A percentile compares a stretch with the other conserved stretches of the same genome.
Conservation (phyloP, 1,284 basidiomycete species). For the Boletellus deceptivus region DNA sequence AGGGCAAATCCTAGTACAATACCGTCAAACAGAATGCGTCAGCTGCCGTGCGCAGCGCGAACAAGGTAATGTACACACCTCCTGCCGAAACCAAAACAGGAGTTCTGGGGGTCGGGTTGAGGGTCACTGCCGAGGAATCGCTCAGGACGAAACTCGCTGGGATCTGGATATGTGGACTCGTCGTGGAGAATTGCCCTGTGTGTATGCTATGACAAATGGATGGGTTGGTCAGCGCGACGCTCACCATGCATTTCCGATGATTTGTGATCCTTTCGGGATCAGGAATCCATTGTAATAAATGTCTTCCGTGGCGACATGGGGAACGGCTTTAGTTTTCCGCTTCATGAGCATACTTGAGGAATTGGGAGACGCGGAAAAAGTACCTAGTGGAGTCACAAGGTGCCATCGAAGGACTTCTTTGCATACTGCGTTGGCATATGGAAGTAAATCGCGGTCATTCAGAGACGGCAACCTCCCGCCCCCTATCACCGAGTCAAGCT, state of each 20-base stretch:
- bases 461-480: conserved; percentile 17
- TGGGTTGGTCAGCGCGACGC: not conserved
- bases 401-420: conserved; percentile 29
- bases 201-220: no score
- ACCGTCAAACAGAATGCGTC: not conserved
- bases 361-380: not conserved
- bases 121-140: conserved; percentile 17
- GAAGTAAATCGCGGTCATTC: conserved; percentile 18
- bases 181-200: conserved; percentile 20
- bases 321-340: conserved; percentile 24
- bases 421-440: conserved; percentile 24
- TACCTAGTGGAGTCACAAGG: conserved; percentile 13
- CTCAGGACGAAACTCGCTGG: conserved; percentile 24
- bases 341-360: conserved; percentile 20
- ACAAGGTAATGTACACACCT: conserved; percentile 5
- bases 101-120: conserved; percentile 6
- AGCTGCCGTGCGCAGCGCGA: not conserved
- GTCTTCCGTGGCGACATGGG: conserved; percentile 39
- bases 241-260: conserved; percentile 27
- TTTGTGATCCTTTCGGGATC: conserved; percentile 39
- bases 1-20: conserved; percentile 17
- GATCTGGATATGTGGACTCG: conserved; percentile 19
- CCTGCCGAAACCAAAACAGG: conserved; percentile 23
- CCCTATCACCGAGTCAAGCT: conserved; percentile 23
- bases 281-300: conserved; percentile 34